These are phyloP conservation scores for Bolboschoenus planiculmis DNA, from an alignment of 176 grass and related monocot genomes.

Conservation along the genomic window DNA sequence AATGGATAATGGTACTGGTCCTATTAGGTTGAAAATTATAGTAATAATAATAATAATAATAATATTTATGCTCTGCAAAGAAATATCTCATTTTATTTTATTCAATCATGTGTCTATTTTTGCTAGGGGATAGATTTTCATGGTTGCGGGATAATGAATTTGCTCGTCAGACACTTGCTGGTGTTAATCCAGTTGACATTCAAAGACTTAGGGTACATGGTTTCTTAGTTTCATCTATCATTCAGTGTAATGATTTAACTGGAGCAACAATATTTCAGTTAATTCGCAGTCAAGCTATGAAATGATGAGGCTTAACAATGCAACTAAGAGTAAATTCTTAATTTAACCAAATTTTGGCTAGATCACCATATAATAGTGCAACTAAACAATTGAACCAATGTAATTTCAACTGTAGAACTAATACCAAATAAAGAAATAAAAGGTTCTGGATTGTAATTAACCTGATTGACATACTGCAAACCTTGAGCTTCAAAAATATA, in stretches of 20 bases:
- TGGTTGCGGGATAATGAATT: conserved; percentile 81
- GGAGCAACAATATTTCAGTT: background rate
- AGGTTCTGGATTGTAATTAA: background rate
- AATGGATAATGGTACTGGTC: background rate
- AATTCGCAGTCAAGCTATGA: background rate
- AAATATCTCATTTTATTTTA: background rate
- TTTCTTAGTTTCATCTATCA: conserved; percentile 7
- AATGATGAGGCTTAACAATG: background rate
- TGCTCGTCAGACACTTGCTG: conserved; percentile 50
- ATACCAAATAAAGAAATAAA: background rate
- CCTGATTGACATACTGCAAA: background rate
- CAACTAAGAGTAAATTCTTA: background rate
- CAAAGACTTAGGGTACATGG: conserved; percentile 43
- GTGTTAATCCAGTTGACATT: conserved; percentile 52
- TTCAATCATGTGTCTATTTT: background rate
- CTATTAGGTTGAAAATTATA: background rate
- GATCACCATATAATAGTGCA: background rate
- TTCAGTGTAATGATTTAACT: background rate
- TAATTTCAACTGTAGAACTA: background rate
- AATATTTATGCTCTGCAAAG: background rate
- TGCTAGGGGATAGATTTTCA: conserved; percentile 51
- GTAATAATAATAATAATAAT: background rate
- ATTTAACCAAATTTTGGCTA: background rate
- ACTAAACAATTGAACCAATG: background rate
- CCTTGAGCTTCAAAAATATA: background rate